These are phyloP conservation scores for Coemansia sp. DNA, from an alignment of 192 early-diverging fungal species.

Conservation along the genomic window DNA sequence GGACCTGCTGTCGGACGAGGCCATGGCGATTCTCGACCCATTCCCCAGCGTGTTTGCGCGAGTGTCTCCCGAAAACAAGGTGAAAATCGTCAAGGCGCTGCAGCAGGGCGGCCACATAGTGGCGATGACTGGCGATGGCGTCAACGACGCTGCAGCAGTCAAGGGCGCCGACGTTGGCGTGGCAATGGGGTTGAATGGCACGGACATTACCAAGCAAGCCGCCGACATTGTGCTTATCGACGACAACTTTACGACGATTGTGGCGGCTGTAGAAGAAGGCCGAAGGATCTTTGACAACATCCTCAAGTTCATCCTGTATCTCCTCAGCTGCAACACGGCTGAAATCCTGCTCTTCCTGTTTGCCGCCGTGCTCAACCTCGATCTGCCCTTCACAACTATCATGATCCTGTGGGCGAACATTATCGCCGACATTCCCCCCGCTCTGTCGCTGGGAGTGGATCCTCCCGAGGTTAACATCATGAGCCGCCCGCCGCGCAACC, in stretches of 20 bases:
- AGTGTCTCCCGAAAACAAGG: slow-evolving; percentile 93
- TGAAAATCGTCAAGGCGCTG: slow-evolving; percentile 90
- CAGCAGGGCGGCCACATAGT: slow-evolving; percentile 74
- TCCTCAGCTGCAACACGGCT: slow-evolving; percentile 90
- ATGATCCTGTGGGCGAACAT: slow-evolving; percentile 98
- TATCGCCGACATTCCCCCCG: slow-evolving; percentile 95
- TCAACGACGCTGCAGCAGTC: slow-evolving; percentile 94
- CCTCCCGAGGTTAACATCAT: slow-evolving; percentile 83
- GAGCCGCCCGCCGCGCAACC: slow-evolving; percentile 76
- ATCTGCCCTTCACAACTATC: slow-evolving; percentile 85
- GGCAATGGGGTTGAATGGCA: slow-evolving; percentile 95
- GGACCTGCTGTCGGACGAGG: slow-evolving; percentile 87
- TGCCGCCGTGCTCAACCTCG: slow-evolving; percentile 71
- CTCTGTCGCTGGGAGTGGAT: slow-evolving; percentile 91
- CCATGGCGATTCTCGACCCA: slow-evolving; percentile 70
- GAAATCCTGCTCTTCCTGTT: slow-evolving; percentile 90
- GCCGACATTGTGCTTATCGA: slow-evolving; percentile 94
- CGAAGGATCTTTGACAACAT: slow-evolving; percentile 97
- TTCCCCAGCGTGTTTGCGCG: slow-evolving; percentile 98
- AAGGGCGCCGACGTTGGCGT: slow-evolving; percentile 95
- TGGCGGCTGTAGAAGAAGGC: slow-evolving; percentile 90
- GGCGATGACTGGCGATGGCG: slow-evolving; percentile 96
- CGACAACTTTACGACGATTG: slow-evolving; percentile 96
- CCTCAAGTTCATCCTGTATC: slow-evolving; percentile 94
- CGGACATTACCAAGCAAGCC: slow-evolving; percentile 97